A percentile compares a stretch with the other conserved stretches of the same genome.
Evolutionary conservation across 805 yeast genomes (phyloP).

Genomic region (Grigorovia jiainica): DNA sequence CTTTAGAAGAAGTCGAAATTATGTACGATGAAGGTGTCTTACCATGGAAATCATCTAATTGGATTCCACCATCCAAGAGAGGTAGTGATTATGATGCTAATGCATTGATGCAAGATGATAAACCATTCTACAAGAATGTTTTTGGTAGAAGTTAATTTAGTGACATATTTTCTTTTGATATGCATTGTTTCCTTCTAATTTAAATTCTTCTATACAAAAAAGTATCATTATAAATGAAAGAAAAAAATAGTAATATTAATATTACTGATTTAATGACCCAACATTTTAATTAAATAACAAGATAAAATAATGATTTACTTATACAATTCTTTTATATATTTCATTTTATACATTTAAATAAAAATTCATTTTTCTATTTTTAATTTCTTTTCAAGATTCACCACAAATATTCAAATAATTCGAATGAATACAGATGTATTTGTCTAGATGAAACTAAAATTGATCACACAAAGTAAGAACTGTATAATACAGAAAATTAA

Average conservation of each 20-base stretch:
- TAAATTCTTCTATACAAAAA: background rate
- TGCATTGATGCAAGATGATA: constrained; percentile 19
- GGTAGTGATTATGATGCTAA: constrained; percentile 18
- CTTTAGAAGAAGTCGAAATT: constrained; percentile 72
- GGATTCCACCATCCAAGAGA: constrained; percentile 39
- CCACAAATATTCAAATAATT: too few relatives aligned
- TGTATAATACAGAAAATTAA: too few relatives aligned
- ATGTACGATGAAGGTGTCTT: constrained; percentile 34
- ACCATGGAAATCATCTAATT: constrained; percentile 38
- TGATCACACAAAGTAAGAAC: too few relatives aligned
- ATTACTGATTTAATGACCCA: background rate
- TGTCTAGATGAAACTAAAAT: too few relatives aligned
- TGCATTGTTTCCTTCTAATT: background rate
- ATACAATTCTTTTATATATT: too few relatives aligned
- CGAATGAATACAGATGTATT: too few relatives aligned
- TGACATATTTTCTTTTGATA: background rate
- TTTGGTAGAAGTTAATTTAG: background rate
- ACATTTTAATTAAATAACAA: too few relatives aligned
- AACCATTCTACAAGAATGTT: constrained; percentile 14
- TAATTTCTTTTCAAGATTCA: too few relatives aligned
- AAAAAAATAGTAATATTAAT: background rate
- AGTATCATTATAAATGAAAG: background rate
- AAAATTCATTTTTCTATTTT: too few relatives aligned
- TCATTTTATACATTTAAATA: too few relatives aligned
- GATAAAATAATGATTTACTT: too few relatives aligned